Evolutionary conservation across 1,139 yeast genomes (phyloP), one percentile per base, ranked within the genome.

Genomic region (Keqinozyma sinolaborantium): DNA sequence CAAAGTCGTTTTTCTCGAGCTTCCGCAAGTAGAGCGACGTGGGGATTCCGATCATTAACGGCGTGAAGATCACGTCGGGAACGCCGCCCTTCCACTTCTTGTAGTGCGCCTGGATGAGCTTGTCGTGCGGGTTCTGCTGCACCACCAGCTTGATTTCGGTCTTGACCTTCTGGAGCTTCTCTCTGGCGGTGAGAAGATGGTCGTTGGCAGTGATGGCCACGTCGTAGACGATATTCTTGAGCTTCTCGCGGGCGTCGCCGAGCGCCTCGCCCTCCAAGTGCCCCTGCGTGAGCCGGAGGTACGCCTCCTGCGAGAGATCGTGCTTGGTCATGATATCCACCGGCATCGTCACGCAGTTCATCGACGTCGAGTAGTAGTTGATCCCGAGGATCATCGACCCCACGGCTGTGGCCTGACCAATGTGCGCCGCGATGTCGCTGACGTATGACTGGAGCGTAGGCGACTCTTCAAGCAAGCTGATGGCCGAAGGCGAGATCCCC

Each of bases 331-430:
- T 65, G 10, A 75, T 32, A 34, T 82, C 85, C 2, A 77, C 53
- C 0, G 95, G 95, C 26, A 86, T 54, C 10, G 77, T 65, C n/a
- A 75, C 57, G 34, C 67, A 72, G 39, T 74, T 73, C 26, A 73
- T 65, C 26, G 62, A 50, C 10, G 56, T 47, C 0, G 84, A 80
- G 52, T 78, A 81, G 53, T 71, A 84, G 15, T 67, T 64, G 33
- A 79, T 53, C 0, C 85, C 87, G 32, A 82, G 63, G 9, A 86
- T 65, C 60, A 78, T 69, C 2, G 84, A 70, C 2, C 87, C 80
- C 5, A 86, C 66, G 0, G 88, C 81, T 2, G 83, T 77, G 1
- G 94, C 85, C 51, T 86, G 95, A 3, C 95, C 95, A 21, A 85
- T 61, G 54, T 86, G 95, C 0, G 94, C 95, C 14, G 82, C 75